Evolutionary conservation across 306 rosid genomes (phyloP), one percentile per base, ranked within the genome.

Genomic region (Vigna unguiculata): DNA sequence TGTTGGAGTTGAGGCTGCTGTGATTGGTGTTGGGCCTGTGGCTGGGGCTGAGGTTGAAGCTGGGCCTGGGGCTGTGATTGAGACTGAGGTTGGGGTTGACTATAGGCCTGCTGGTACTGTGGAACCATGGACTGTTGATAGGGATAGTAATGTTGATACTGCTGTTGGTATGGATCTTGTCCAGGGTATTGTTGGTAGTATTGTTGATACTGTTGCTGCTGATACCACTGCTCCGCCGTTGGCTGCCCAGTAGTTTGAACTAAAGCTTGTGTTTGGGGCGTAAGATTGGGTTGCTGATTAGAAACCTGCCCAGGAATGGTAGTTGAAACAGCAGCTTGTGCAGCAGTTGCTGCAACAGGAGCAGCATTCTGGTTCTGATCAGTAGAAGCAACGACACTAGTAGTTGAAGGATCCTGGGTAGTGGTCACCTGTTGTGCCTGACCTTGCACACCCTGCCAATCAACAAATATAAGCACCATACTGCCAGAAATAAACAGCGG

Each of bases 161-260:
- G 96, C 83, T 88, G 98, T 78, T 91, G 97, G 71, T 87, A 90
- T 40, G 89, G 91, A 80, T 94, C 97, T 86, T 89, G 91, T 65
- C 98, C 97, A 63, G 96, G 93, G 70, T 90, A 92, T 67, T 92
- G 98, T 84, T 91, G 98, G 72, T 94, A 92, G 78, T 90, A 92
- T 83, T 90, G 97, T 63, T 90, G 97, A 86, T 91, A 91, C 67
- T 88, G 96, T 76, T 91, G 97, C 72, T 93, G 98, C 81, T 93
- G 98, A 81, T 91, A 89, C 97, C 93, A 96, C 79, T 92, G 98
- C 60, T 92, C 99, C 52, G 93, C 69, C 36, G 88, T 89, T 6
- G 85, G 87, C 69, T 83, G 89, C 71, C 55, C 88, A 72, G 38
- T 88, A 72, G 86, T 77, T 79, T 90, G 92, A 49, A 32, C 86